These are phyloP conservation scores for Microbotryum silenes-acaulis DNA, from an alignment of 1,284 basidiomycete species.

Conservation along the genomic window DNA sequence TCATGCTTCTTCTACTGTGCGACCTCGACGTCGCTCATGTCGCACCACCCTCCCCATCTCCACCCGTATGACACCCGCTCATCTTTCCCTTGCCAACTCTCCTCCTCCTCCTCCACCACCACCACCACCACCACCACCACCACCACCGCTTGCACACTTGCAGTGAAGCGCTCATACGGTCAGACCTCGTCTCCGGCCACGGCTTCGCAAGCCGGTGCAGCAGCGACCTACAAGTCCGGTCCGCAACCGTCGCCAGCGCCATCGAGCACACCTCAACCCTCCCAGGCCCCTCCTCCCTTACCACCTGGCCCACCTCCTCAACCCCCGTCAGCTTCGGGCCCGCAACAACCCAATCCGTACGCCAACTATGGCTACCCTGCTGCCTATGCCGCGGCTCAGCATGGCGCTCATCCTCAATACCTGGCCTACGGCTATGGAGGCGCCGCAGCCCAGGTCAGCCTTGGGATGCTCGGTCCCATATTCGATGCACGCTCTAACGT, in stretches of 20 bases:
- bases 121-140: conserved; percentile 48
- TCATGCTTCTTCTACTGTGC: background rate
- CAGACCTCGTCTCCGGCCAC: background rate
- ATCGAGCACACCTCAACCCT: background rate
- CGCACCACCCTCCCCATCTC: background rate
- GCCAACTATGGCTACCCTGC: background rate
- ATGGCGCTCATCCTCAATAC: conserved; percentile 29
- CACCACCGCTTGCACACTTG: conserved; percentile 48
- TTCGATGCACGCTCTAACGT: background rate
- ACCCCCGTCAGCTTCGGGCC: background rate
- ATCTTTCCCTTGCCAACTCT: background rate
- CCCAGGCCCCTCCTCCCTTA: conserved; percentile 1
- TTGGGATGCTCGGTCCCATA: fast-evolving
- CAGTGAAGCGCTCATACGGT: conserved; percentile 14
- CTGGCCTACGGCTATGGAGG: conserved; percentile 29
- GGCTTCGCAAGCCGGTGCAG: background rate
- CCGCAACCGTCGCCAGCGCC: background rate
- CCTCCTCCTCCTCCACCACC: conserved; percentile 2
- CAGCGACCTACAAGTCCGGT: conserved; percentile 7
- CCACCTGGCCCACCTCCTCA: background rate
- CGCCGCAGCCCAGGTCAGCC: conserved; percentile 7
- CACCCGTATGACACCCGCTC: background rate
- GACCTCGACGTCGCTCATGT: background rate
- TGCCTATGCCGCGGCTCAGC: background rate
- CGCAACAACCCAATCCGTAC: background rate